phyloP scores from a whole-genome alignment of 371 early-diverging fungal species.

The Chytridiales sp. region DNA sequence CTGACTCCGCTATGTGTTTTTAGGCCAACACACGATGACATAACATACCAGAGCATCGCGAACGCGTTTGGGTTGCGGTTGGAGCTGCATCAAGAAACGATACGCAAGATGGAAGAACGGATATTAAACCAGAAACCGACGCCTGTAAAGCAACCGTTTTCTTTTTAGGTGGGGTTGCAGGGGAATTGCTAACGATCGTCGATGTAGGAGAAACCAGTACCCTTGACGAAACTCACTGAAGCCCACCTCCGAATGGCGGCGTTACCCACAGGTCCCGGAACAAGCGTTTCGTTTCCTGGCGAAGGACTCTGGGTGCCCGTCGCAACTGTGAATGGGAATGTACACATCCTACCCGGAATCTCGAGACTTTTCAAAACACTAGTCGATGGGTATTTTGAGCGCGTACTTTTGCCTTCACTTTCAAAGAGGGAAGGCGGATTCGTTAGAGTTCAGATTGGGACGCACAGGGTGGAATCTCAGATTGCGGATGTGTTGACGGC shows the following conservation, averaged over 20 bases:
- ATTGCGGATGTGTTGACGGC: constrained; percentile 55
- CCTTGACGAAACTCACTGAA: constrained; percentile 41
- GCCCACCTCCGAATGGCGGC: constrained; percentile 69
- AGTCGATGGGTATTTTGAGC: constrained; percentile 24
- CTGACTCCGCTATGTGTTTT: not conserved
- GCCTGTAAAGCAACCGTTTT: too few relatives aligned
- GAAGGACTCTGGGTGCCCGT: constrained; percentile 68
- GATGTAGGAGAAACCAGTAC: constrained; percentile 3
- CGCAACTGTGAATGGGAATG: constrained; percentile 61
- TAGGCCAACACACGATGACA: constrained; percentile 23
- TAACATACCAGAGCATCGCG: constrained; percentile 62
- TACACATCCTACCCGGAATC: constrained; percentile 73
- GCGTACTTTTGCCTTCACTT: constrained; percentile 20
- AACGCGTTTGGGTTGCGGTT: constrained; percentile 56
- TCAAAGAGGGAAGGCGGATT: constrained; percentile 25
- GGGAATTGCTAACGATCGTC: constrained; percentile 15
- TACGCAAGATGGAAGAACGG: constrained; percentile 51
- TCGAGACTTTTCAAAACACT: constrained; percentile 64
- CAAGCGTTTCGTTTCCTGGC: constrained; percentile 51
- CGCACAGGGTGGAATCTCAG: constrained; percentile 52
- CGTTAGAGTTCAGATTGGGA: constrained; percentile 57
- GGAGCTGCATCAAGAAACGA: constrained; percentile 56
- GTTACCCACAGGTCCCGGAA: constrained; percentile 45
- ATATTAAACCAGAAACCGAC: not conserved
- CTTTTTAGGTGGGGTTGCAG: too few relatives aligned